Evolutionary conservation across 441 rosid species (phyloP).

Genomic region (Pelargonium citronellum): DNA sequence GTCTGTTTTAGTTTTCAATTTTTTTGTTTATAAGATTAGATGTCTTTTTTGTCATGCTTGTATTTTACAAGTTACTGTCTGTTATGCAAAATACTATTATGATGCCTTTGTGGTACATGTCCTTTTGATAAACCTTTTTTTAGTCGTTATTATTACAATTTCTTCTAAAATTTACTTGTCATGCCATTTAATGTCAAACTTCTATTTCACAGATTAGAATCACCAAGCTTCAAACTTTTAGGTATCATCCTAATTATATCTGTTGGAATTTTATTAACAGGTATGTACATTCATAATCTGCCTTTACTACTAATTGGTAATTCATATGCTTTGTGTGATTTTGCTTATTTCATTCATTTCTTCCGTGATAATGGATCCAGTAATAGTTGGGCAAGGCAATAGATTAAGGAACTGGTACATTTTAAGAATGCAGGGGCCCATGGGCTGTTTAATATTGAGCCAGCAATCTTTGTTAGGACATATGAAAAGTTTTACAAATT

Average conservation of each 20-base stretch:
- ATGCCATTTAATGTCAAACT: conserved; percentile 22
- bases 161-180: conserved; percentile 17
- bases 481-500: not conserved
- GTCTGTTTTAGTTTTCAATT: too few relatives aligned
- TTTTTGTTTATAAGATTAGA: too few relatives aligned
- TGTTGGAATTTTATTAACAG: conserved; percentile 75
- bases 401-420: conserved; percentile 1
- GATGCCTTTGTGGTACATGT: not conserved
- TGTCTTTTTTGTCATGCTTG: too few relatives aligned
- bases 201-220: conserved; percentile 68
- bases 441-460: not conserved
- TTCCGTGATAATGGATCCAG: not conserved
- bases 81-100: too few relatives aligned
- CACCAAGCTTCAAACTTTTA: conserved; percentile 83
- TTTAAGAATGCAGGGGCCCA: not conserved
- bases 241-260: conserved; percentile 84
- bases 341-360: not conserved
- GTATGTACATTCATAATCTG: conserved; percentile 32
- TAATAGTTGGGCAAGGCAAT: not conserved
- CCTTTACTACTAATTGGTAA: not conserved
- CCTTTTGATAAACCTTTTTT: not conserved
- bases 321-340: not conserved
- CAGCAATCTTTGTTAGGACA: not conserved
- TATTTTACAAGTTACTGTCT: too few relatives aligned
- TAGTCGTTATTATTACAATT: too few relatives aligned